Conservation (phyloP, 2,329 filamentous ascomycete species). For the Calonectria ilicicola region DNA sequence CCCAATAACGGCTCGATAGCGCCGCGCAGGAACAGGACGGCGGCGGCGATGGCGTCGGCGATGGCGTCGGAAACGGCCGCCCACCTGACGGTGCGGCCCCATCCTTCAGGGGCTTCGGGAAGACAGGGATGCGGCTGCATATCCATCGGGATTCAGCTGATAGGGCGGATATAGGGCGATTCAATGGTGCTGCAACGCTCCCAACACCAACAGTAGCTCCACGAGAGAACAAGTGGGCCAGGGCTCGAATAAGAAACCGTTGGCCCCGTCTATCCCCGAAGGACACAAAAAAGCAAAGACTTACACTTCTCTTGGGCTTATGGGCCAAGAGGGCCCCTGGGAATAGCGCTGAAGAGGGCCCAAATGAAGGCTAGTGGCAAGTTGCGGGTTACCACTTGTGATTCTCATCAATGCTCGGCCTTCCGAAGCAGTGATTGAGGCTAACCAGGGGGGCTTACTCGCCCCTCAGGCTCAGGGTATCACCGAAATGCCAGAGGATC, state of each 20-base stretch:
- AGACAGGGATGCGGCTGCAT: background rate
- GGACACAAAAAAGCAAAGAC: conserved; percentile 3
- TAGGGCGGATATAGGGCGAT: background rate
- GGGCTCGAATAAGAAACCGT: conserved; percentile 9
- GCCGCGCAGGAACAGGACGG: background rate
- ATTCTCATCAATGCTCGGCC: background rate
- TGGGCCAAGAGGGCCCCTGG: background rate
- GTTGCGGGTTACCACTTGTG: background rate
- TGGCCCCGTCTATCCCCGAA: background rate
- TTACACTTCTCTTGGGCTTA: background rate
- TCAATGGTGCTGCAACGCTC: background rate
- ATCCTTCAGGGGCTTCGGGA: background rate
- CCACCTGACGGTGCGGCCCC: background rate
- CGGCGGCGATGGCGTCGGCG: background rate
- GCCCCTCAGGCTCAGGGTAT: background rate
- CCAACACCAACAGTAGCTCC: background rate
- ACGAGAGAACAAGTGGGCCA: conserved; percentile 6
- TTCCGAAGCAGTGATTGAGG: background rate
- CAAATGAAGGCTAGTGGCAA: background rate
- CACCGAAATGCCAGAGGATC: background rate
- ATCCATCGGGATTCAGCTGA: background rate
- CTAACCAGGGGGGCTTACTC: background rate
- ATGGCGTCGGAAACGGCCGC: background rate
- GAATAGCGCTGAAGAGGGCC: background rate
- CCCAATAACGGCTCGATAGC: background rate